Evolutionary conservation across 148 eudicot genomes (phyloP), one percentile per base, ranked within the genome.

Genomic region (Talinum fruticosum): DNA sequence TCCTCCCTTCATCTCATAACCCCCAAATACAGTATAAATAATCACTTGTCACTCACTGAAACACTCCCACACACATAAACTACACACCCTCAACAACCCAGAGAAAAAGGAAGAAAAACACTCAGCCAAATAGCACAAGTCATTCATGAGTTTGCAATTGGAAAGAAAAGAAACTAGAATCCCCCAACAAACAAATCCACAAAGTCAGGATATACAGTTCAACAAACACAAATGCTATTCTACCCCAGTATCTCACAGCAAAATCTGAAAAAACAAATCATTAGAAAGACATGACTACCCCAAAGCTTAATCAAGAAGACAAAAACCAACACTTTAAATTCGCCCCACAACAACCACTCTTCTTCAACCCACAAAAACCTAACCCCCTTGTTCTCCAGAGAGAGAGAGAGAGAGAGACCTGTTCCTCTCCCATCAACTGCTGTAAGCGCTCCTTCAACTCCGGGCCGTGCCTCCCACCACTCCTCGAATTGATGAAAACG

Each of bases 391-490:
- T 41, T 8, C 4, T 3, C 8, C 13, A 41, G 6, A 23, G n/a
- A 30, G 5, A 66, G 49, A 29, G 49, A 59, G 69, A 72, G 18
- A 73, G 13, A 78, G 65, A 69, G 30, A 96, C 99, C 99, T 93
- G 99, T 80, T 93, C 95, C 80, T 84, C 85, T 1, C 95, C 89
- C 93, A 96, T 93, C 53, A 96, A 80, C 45, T 87, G 90, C 78
- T 91, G 92, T 8, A 96, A 84, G 62, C 97, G 75, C 3, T 37
- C 81, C 81, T 72, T 93, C 37, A 96, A 90, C 69, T 83, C 87
- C 2, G 93, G 93, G 0, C 99, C 98, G 74, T 90, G 91, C 7
- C 98, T 78, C 2, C 99, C 99, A 29, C 99, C 99, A 70, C 99
- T 96, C 51, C 81, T 83, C 0, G 99, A 87, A 80, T 96, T 91